phyloP scores from a whole-genome alignment of 108 stramenopile genomes.

The Conticribra guillardii region DNA sequence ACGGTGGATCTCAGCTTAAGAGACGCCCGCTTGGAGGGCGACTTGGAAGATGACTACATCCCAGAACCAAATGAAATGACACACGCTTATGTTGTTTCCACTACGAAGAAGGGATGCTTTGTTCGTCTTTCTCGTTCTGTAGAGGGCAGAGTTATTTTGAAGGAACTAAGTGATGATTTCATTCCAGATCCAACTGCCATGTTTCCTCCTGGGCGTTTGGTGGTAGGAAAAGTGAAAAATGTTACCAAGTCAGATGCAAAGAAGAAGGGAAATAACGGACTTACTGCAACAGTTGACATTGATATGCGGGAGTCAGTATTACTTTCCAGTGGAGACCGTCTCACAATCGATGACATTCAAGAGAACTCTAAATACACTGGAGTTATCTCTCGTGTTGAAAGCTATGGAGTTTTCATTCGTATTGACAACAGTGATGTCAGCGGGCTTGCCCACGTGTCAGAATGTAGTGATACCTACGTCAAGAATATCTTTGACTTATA shows the following conservation, averaged over 20 bases:
- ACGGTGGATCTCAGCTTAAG: constrained; percentile 81
- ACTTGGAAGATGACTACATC: constrained; percentile 75
- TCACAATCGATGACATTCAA: constrained; percentile 78
- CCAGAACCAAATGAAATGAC: constrained; percentile 71
- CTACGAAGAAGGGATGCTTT: constrained; percentile 94
- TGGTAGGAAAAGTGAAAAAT: constrained; percentile 85
- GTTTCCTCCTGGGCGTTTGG: constrained; percentile 91
- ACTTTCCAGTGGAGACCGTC: constrained; percentile 60
- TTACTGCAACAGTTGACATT: constrained; percentile 59
- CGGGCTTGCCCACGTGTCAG: constrained; percentile 91
- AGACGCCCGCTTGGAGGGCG: constrained; percentile 67
- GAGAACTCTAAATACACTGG: constrained; percentile 84
- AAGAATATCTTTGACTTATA: constrained; percentile 81
- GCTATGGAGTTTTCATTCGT: constrained; percentile 93
- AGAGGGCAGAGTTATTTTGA: constrained; percentile 87
- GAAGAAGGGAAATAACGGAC: constrained; percentile 13
- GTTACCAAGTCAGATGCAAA: constrained; percentile 41
- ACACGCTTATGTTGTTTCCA: constrained; percentile 86
- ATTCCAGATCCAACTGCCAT: constrained; percentile 72
- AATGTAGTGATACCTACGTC: constrained; percentile 87
- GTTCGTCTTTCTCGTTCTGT: constrained; percentile 79
- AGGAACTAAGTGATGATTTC: constrained; percentile 90
- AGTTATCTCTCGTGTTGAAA: constrained; percentile 82
- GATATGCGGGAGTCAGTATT: constrained; percentile 83
- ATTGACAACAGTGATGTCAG: constrained; percentile 86